Evolutionary conservation across 2,329 filamentous ascomycete genomes (phyloP).

Genomic region (Mariannaea elegans): DNA sequence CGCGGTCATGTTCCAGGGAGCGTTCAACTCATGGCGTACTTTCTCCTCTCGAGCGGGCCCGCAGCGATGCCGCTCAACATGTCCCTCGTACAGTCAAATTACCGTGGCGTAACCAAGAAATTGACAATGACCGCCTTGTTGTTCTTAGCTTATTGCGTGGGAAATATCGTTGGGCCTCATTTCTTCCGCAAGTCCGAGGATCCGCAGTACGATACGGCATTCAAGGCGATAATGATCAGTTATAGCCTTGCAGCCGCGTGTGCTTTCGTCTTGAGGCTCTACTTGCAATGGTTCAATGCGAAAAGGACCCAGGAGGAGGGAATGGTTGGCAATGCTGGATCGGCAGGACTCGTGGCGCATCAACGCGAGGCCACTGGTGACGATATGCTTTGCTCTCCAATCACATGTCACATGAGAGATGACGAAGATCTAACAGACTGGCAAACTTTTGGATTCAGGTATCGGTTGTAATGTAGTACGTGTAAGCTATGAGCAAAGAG

Average conservation of each 20-base stretch:
- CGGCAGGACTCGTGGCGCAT: constrained; percentile 44
- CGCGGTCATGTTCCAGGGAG: constrained; percentile 51
- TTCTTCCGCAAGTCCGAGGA: constrained; percentile 61
- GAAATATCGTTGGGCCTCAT: constrained; percentile 65
- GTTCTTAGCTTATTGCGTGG: constrained; percentile 64
- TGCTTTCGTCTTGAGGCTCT: constrained; percentile 54
- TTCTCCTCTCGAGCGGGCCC: constrained; percentile 62
- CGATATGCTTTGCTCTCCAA: constrained; percentile 26
- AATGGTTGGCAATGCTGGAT: constrained; percentile 53
- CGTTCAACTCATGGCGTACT: constrained; percentile 65
- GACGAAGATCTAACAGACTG: constrained; percentile 69
- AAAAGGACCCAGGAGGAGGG: constrained; percentile 54
- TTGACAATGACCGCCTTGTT: constrained; percentile 66
- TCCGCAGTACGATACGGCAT: constrained; percentile 62
- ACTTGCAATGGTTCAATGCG: constrained; percentile 57
- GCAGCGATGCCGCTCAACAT: constrained; percentile 63
- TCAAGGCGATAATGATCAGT: constrained; percentile 64
- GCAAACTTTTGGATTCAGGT: constrained; percentile 67
- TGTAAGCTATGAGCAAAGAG: too few relatives aligned
- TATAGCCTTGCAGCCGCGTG: constrained; percentile 60
- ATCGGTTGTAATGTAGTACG: constrained; percentile 53
- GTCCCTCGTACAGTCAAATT: constrained; percentile 65
- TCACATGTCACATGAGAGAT: constrained; percentile 40
- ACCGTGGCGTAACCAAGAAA: constrained; percentile 67
- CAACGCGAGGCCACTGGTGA: constrained; percentile 42